A percentile compares a stretch with the other conserved stretches of the same genome.
These are phyloP conservation scores for Hemisphaericaspora xylanilytica DNA, from an alignment of 1,139 yeast genomes.

Conservation along the genomic window DNA sequence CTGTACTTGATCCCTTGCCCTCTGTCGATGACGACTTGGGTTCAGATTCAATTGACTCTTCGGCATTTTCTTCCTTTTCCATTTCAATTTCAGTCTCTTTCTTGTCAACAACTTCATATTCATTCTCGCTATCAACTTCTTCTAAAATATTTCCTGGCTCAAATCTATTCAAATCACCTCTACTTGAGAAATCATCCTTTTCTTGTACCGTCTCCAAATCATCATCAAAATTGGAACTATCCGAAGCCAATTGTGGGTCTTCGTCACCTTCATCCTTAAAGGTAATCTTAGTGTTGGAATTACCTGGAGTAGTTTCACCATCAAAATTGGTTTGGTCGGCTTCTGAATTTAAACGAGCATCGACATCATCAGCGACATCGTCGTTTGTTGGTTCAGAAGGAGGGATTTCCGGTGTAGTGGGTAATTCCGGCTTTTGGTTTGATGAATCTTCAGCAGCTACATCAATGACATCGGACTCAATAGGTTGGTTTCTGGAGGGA, in stretches of 20 bases:
- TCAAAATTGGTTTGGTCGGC: constrained; percentile 12
- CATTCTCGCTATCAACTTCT: neutral
- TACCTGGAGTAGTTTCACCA: constrained; percentile 40
- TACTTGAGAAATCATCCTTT: constrained; percentile 14
- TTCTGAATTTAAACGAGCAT: constrained; percentile 1
- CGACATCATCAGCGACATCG: neutral
- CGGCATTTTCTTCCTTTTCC: neutral
- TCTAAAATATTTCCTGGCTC: neutral
- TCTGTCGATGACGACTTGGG: too few relatives aligned
- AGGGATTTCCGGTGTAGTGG: too few relatives aligned
- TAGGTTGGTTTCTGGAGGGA: constrained; percentile 7
- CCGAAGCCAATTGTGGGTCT: constrained; percentile 17
- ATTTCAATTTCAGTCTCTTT: neutral
- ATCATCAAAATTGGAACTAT: constrained; percentile 29
- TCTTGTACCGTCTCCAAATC: constrained; percentile 38
- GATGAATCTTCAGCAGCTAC: too few relatives aligned
- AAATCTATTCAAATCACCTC: neutral
- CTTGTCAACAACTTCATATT: neutral
- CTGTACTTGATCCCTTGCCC: too few relatives aligned
- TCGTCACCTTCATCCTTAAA: constrained; percentile 32
- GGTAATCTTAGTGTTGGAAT: constrained; percentile 28
- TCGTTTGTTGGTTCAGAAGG: too few relatives aligned
- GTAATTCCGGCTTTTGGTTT: too few relatives aligned
- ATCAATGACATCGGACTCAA: too few relatives aligned
- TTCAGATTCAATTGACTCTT: constrained; percentile 10